Evolutionary conservation across 768 basidiomycete species (phyloP).

Genomic region (Tricholoma sp.): DNA sequence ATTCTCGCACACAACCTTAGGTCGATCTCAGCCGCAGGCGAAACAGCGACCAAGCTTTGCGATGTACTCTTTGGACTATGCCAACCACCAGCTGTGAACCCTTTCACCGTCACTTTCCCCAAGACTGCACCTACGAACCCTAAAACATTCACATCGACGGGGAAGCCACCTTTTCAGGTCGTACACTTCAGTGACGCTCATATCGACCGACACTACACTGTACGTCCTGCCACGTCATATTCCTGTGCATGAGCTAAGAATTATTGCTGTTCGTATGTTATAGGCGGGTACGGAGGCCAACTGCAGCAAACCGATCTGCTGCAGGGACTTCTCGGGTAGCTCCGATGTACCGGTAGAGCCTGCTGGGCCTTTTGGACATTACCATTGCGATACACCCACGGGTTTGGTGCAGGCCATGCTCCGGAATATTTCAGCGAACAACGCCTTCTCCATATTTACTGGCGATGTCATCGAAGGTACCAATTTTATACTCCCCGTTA

Average conservation of each 20-base stretch:
- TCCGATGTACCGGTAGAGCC: conserved; percentile 31
- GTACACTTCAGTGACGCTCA: conserved; percentile 63
- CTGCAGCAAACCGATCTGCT: conserved; percentile 63
- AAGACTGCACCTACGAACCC: conserved; percentile 33
- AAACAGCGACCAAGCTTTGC: conserved; percentile 51
- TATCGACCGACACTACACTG: conserved; percentile 52
- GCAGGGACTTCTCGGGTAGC: conserved; percentile 43
- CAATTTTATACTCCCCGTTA: background rate
- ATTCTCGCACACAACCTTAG: conserved; percentile 55
- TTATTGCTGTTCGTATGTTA: background rate
- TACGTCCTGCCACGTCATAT: conserved; percentile 16
- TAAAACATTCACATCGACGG: conserved; percentile 28
- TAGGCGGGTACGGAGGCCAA: conserved; percentile 49
- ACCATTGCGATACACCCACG: conserved; percentile 49
- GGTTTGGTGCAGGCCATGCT: conserved; percentile 48
- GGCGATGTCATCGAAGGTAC: conserved; percentile 61
- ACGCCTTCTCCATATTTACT: conserved; percentile 54
- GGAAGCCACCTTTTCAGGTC: conserved; percentile 45
- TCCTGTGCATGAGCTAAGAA: background rate
- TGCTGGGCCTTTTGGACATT: conserved; percentile 45
- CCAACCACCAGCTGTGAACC: conserved; percentile 39
- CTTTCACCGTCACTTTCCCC: conserved; percentile 41
- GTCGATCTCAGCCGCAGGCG: conserved; percentile 37
- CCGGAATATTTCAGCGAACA: conserved; percentile 32
- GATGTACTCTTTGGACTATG: conserved; percentile 52